These are phyloP conservation scores for Gaertneriomyces semiglobifer DNA, from an alignment of 192 early-diverging fungal genomes.

Conservation along the genomic window DNA sequence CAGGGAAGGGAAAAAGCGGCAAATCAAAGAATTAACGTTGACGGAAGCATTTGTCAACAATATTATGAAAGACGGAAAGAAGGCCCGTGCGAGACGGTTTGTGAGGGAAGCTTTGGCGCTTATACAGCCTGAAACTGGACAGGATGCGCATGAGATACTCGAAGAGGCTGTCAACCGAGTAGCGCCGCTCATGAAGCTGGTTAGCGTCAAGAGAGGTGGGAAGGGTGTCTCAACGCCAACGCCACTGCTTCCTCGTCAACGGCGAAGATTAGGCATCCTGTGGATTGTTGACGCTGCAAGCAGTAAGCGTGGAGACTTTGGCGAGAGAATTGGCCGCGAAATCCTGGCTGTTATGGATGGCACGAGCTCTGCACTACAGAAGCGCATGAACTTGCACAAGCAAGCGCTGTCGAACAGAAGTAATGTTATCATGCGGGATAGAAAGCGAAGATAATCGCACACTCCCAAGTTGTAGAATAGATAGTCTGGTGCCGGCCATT, in stretches of 20 bases:
- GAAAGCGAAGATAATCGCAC: slow-evolving; percentile 2
- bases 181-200: slow-evolving; percentile 72
- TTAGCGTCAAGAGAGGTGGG: slow-evolving; percentile 69
- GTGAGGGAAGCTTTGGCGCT: slow-evolving; percentile 65
- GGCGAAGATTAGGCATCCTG: slow-evolving; percentile 69
- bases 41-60: slow-evolving; percentile 80
- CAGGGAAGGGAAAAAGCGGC: neutral
- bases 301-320: slow-evolving; percentile 61
- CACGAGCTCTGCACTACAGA: slow-evolving; percentile 62
- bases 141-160: slow-evolving; percentile 65
- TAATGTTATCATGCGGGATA: slow-evolving; percentile 41
- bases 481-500: too few relatives aligned
- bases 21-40: slow-evolving; percentile 45
- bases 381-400: slow-evolving; percentile 77
- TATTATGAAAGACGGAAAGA: slow-evolving; percentile 90
- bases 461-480: too few relatives aligned
- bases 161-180: slow-evolving; percentile 69
- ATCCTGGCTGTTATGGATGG: slow-evolving; percentile 78
- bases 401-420: slow-evolving; percentile 74
- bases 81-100: slow-evolving; percentile 67
- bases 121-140: slow-evolving; percentile 48
- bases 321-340: slow-evolving; percentile 71
- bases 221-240: slow-evolving; percentile 77
- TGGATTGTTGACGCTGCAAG: slow-evolving; percentile 82
- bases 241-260: slow-evolving; percentile 74